Conservation (phyloP, 164 flowering plant species). For the Sedum album region DNA sequence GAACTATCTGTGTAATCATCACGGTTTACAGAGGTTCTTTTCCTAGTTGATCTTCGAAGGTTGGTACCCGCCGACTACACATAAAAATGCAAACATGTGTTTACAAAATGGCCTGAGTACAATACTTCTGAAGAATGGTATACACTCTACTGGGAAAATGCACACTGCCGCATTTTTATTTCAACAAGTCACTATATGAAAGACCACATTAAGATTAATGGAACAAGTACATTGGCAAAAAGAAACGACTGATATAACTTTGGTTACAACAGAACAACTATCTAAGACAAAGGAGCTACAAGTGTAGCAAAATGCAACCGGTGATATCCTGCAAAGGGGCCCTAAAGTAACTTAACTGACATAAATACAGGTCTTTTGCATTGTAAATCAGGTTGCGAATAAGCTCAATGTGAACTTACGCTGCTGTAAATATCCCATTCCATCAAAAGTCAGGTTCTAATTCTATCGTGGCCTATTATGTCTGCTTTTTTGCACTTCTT, state of each 20-base stretch:
- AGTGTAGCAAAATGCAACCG: background rate
- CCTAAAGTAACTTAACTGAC: background rate
- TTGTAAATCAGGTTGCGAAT: background rate
- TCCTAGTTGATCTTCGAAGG: conserved; percentile 90
- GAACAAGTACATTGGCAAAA: too few species aligned
- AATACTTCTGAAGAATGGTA: background rate
- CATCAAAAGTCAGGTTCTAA: background rate
- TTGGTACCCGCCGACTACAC: conserved; percentile 53
- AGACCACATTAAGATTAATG: background rate
- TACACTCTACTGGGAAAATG: too few species aligned
- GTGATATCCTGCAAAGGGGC: background rate
- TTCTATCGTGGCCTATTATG: background rate
- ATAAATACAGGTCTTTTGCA: background rate
- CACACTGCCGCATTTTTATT: too few species aligned
- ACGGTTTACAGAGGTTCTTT: conserved; percentile 55
- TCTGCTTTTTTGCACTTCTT: background rate
- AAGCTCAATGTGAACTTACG: background rate
- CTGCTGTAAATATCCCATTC: background rate
- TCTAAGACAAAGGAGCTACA: background rate
- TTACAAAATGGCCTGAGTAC: background rate
- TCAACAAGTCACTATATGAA: background rate
- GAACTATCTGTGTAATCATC: conserved; percentile 76
- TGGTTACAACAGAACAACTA: background rate
- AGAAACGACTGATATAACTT: background rate
- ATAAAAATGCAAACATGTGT: conserved; percentile 3